Percentiles rank a stretch among this genome's conserved stretches.
Evolutionary conservation across 23 red algal genomes (phyloP).

Genomic region (Cyanidium caldarium): DNA sequence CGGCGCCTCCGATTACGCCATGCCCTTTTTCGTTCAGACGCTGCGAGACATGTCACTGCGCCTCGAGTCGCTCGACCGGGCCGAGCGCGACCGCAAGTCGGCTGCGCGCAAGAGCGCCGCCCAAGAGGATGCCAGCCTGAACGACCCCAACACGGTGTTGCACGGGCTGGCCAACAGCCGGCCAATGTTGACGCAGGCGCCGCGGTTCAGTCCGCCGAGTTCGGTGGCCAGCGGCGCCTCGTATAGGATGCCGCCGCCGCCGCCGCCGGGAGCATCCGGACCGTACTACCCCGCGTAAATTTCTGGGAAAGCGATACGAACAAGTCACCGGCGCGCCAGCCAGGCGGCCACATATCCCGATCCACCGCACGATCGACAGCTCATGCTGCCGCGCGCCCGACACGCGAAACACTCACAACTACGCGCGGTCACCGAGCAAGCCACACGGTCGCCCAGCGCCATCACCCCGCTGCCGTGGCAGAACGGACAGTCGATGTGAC

Average conservation of each 20-base stretch:
- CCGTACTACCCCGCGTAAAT: too few species aligned
- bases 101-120: neutral
- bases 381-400: neutral
- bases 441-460: slow-evolving; percentile 1
- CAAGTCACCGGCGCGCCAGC: too few species aligned
- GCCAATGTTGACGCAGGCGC: too few species aligned
- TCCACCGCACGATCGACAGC: neutral
- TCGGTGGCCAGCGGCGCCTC: too few species aligned
- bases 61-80: slow-evolving; percentile 57
- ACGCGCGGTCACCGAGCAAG: neutral
- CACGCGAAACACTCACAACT: slow-evolving; percentile 1
- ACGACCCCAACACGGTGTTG: too few species aligned
- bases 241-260: too few species aligned
- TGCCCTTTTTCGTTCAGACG: slow-evolving; percentile 98
- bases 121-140: too few species aligned
- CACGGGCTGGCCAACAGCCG: too few species aligned
- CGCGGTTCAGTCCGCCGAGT: too few species aligned
- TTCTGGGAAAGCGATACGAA: too few species aligned
- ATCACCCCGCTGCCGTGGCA: slow-evolving; percentile 1
- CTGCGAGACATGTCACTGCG: slow-evolving; percentile 65
- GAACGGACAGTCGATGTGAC: neutral
- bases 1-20: slow-evolving; percentile 68
- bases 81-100: neutral
- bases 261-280: too few species aligned
- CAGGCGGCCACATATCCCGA: neutral